Percentiles rank a stretch among this genome's conserved stretches.
These are phyloP conservation scores for Coemansia sp. DNA, from an alignment of 192 early-diverging fungal genomes.

Conservation along the genomic window DNA sequence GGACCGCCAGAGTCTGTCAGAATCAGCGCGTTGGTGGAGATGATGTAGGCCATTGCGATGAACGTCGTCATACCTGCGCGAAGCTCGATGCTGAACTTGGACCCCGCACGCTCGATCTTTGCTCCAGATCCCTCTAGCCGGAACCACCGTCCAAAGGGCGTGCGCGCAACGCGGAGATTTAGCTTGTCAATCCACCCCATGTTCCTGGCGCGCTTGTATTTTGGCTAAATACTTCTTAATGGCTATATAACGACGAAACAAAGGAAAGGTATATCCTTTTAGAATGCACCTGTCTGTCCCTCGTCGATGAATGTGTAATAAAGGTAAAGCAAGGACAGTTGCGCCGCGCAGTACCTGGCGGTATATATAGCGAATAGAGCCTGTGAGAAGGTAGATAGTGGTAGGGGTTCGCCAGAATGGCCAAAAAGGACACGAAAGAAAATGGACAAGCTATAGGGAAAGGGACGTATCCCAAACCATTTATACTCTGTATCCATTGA, in stretches of 20 bases:
- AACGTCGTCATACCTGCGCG: slow-evolving; percentile 70
- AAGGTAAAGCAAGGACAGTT: neutral
- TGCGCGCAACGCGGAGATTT: slow-evolving; percentile 60
- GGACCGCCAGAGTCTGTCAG: slow-evolving; percentile 75
- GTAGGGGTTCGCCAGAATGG: neutral
- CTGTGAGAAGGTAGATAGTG: neutral
- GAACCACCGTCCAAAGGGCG: slow-evolving; percentile 62
- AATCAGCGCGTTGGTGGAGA: slow-evolving; percentile 72
- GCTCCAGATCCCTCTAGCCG: slow-evolving; percentile 63
- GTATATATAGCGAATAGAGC: no score
- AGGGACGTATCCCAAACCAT: no score
- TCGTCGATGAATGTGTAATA: neutral
- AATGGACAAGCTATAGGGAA: no score
- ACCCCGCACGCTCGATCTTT: slow-evolving; percentile 58
- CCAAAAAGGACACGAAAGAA: neutral
- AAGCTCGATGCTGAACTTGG: slow-evolving; percentile 66
- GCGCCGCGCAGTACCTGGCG: neutral
- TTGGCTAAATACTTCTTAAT: neutral
- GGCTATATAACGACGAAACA: neutral
- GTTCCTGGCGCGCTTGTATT: neutral
- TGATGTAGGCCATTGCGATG: slow-evolving; percentile 75
- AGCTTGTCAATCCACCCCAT: slow-evolving; percentile 58
- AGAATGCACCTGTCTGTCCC: neutral
- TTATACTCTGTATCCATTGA: neutral
- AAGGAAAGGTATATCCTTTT: neutral